Evolutionary conservation across 768 basidiomycete species (phyloP), one percentile per base, ranked within the genome.

Genomic region (Boletellus emodensis): DNA sequence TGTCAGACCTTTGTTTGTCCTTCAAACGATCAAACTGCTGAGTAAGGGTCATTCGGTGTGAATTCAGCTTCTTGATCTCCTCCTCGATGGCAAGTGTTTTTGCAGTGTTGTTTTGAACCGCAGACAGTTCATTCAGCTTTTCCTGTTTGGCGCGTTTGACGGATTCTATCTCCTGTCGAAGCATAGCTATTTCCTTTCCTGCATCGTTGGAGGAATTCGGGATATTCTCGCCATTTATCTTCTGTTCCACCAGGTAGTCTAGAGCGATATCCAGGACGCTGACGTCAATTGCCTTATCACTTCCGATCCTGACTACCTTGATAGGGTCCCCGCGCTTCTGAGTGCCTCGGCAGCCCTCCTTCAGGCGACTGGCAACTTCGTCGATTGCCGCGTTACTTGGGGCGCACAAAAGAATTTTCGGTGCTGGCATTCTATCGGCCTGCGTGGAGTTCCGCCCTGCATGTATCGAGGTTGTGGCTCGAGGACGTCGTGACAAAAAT

Each of bases 341-440:
- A 20, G 81, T 67, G 24, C 79, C 76, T 48, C 82, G 76, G 40
- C 84, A 80, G n/a, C 87, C 84, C 45, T 88, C 84, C 63, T 87
- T 90, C 42, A 99, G 71, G 36, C 96, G 86, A 59, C 82, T 79
- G 7, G 91, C 90, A 15, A 99, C 85, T 72, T 99, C 96, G 62
- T 99, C 94, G 36, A 99, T 94, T 22, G 96, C 96, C 15, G 96
- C 96, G 68, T 99, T 99, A 70, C 91, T 94, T 2, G 96, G 96
- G 0, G 96, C 96, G 62, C 96, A 99, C 34, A 99, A 75, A 15
- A 99, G 78, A 38, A 98, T 75, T 63, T 87, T 88, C 52, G 87
- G 83, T 13, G 77, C 72, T 1, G 78, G 70, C 58, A 41, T 67
- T 58, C 67, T 76, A 54, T 78, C 77, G 28, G 65, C 64, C 13